These are phyloP conservation scores for Penicillium fimorum DNA, from an alignment of 495 filamentous ascomycete genomes.

Conservation along the genomic window DNA sequence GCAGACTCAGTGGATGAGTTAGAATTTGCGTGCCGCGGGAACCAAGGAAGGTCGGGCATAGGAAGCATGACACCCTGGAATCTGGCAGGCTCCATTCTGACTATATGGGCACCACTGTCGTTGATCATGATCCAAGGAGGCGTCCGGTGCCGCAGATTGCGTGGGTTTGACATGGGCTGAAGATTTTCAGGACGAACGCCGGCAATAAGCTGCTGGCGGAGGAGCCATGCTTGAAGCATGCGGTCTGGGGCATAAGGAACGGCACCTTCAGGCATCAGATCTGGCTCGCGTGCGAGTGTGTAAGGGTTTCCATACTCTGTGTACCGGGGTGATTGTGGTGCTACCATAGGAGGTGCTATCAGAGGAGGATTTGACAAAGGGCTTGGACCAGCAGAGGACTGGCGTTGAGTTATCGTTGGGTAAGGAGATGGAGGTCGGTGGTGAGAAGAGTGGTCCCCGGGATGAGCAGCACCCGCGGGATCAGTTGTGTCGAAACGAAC, in stretches of 20 bases:
- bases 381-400: background rate
- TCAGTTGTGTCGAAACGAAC: background rate
- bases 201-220: conserved; percentile 32
- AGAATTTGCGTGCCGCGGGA: background rate
- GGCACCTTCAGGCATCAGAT: background rate
- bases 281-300: background rate
- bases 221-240: conserved; percentile 30
- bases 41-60: background rate
- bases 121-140: background rate
- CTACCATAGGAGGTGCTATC: background rate
- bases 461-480: background rate
- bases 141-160: background rate
- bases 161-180: conserved; percentile 13
- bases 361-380: background rate
- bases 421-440: background rate
- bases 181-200: conserved; percentile 30
- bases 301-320: background rate
- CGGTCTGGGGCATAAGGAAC: background rate
- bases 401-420: background rate
- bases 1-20: background rate
- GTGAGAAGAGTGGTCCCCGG: background rate
- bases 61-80: conserved; percentile 5
- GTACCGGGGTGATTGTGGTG: background rate
- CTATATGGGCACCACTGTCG: background rate
- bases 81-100: background rate